Evolutionary conservation across 768 basidiomycete species (phyloP).

Genomic region (Boletus tomentosulus): DNA sequence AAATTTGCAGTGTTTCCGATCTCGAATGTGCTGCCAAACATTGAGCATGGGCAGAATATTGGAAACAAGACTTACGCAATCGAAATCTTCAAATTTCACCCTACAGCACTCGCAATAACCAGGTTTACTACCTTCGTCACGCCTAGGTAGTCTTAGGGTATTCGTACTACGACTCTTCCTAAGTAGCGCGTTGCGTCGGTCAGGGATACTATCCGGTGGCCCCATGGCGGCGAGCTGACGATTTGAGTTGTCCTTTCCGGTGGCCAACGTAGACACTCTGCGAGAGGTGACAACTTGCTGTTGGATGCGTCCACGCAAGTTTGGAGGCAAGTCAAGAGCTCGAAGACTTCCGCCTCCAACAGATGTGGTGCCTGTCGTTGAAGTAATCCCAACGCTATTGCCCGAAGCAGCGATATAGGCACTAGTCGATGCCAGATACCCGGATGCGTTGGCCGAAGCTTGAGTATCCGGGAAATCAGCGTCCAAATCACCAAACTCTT

Average conservation of each 20-base stretch:
- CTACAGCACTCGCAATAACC: slow-evolving; percentile 99
- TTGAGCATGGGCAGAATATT: slow-evolving; percentile 1
- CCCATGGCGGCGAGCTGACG: slow-evolving; percentile 50
- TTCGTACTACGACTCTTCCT: slow-evolving; percentile 81
- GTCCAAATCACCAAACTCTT: slow-evolving; percentile 42
- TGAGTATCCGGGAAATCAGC: slow-evolving; percentile 33
- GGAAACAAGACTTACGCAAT: slow-evolving; percentile 44
- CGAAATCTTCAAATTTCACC: slow-evolving; percentile 84
- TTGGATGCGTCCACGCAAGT: slow-evolving; percentile 53
- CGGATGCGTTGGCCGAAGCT: slow-evolving; percentile 65
- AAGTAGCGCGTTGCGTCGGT: slow-evolving; percentile 44
- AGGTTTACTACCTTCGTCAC: slow-evolving; percentile 85
- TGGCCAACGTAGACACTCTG: slow-evolving; percentile 36
- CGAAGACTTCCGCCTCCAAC: slow-evolving; percentile 45
- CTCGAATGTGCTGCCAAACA: slow-evolving; percentile 58
- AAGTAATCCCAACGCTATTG: slow-evolving; percentile 91
- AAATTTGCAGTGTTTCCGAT: slow-evolving; percentile 77
- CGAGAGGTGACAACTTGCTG: slow-evolving; percentile 68
- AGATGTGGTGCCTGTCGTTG: slow-evolving; percentile 84
- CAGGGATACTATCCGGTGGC: slow-evolving; percentile 59
- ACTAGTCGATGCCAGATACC: slow-evolving; percentile 56
- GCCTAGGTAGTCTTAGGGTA: slow-evolving; percentile 66
- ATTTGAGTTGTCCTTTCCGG: slow-evolving; percentile 24
- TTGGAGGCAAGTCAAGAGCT: slow-evolving; percentile 47
- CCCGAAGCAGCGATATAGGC: slow-evolving; percentile 89